These are phyloP conservation scores for Bipolaris sorokiniana DNA, from an alignment of 2,329 filamentous ascomycete species.

Conservation along the genomic window DNA sequence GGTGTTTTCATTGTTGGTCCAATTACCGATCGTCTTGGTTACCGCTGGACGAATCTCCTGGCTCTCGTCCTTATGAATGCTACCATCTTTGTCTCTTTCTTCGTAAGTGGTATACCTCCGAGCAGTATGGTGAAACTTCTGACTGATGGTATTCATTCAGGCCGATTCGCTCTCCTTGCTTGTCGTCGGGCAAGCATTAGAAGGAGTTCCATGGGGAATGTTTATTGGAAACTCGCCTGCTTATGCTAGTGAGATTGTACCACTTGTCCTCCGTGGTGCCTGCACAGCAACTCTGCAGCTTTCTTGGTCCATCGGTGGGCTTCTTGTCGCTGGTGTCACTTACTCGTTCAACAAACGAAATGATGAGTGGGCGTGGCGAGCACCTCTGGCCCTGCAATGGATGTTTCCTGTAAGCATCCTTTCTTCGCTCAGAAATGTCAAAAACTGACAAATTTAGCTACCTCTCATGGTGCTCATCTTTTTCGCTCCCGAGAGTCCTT, in stretches of 20 bases:
- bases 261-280: constrained; percentile 62
- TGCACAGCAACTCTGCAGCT: constrained; percentile 67
- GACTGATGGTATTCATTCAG: constrained; percentile 6
- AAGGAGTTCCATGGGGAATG: constrained; percentile 68
- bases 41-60: constrained; percentile 62
- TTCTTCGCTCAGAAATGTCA: constrained; percentile 56
- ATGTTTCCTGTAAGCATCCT: constrained; percentile 42
- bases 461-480: constrained; percentile 53
- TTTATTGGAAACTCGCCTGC: constrained; percentile 69
- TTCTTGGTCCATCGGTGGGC: constrained; percentile 67
- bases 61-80: constrained; percentile 62
- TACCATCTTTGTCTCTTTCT: constrained; percentile 66
- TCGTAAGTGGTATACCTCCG: constrained; percentile 34
- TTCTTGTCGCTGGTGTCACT: constrained; percentile 64
- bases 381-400: constrained; percentile 49
- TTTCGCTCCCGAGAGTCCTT: constrained; percentile 50
- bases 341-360: constrained; percentile 57
- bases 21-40: constrained; percentile 63
- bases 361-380: constrained; percentile 33
- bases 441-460: constrained; percentile 62
- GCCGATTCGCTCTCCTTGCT: constrained; percentile 54
- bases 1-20: constrained; percentile 66
- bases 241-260: constrained; percentile 66
- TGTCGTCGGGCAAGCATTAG: constrained; percentile 62
- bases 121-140: background rate